Evolutionary conservation across 768 basidiomycete genomes (phyloP), one percentile per base, ranked within the genome.

Genomic region (Coprinellus micaceus): DNA sequence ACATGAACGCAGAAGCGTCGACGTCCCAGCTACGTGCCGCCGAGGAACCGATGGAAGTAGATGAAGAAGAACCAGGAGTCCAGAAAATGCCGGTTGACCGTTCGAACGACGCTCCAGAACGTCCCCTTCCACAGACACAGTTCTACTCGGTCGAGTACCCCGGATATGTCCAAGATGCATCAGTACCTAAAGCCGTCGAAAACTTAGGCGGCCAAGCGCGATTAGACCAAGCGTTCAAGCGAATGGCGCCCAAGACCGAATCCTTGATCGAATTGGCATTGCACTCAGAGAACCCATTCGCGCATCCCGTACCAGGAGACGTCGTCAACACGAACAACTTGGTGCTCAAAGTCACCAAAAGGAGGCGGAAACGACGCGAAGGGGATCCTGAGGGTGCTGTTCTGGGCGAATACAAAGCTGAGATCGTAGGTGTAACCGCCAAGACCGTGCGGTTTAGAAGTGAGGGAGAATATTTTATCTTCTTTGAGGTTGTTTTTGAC

Each of bases 371-470:
- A 63, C 66, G 64, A 36, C 50, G 63, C 54, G 44, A 66, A 51
- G 43, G 63, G 26, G 56, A 57, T 51, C 22, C 53, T 54, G n/a
- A 67, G 12, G 74, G 74, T 50, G 72, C 66, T 4, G 48, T 67
- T 4, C 39, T 79, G 17, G 91, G 91, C 12, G 85, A 94, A 64
- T 96, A 88, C 69, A 87, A 80, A 1, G 79, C 84, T 13, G 81
- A 89, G 56, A 80, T 88, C 0, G 69, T 91, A 7, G 96, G 95
- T 0, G 70, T 86, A 12, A 77, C 89, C n/a, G 75, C 83, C 0
- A 93, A 89, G 72, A 91, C 93, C 3, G 88, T 85, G 51, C 80
- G 96, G 52, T 98, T 98, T 74, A 82, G 95, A 72, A 88, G 96
- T 95, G 65, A 71, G 88, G 77, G 19, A n/a, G n/a, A n/a, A n/a